Evolutionary conservation across 495 filamentous ascomycete species (phyloP), one percentile per base, ranked within the genome.

Genomic region (Penicillium ochrochloron): DNA sequence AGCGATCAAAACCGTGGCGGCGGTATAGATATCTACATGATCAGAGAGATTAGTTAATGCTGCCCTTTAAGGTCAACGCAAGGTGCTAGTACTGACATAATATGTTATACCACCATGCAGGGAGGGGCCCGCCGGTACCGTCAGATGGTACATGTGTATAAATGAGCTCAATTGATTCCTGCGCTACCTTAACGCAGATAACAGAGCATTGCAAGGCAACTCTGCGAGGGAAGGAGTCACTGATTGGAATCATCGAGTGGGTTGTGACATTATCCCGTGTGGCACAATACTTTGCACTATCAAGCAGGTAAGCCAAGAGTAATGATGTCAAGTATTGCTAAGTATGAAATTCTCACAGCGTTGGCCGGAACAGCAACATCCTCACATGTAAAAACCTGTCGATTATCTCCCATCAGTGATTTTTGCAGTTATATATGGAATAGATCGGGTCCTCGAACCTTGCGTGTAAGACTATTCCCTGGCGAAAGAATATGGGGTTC

Each of bases 61-160:
- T 12, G 33, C 6, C 17, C 23, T n/a, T 10, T 3, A 1, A 2
- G 4, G 2, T 25, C 2, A 21, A 14, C 7, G n/a, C 1, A 12
- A 14, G 52, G 7, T n/a, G 27, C 2, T 1, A 31, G 21, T 29
- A 60, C 75, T 60, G 31, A 79, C 75, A 80, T 2, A 78, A 71
- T 35, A 78, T 76, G 10, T 78, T 78, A 53, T 78, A 76, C 77
- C 77, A 80, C 75, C 76, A 80, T 1, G 76, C 76, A 7, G 77
- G 76, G 39, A 80, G 64, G 0, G 73, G 72, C 14, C 75, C 77
- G n/a, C 73, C 69, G 0, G 70, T 74, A 1, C 72, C 75, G 54
- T 80, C 72, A 1, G 61, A 33, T 5, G 75, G 75, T 6, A 78
- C 67, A 48, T 80, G 76, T 9, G 60, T 61, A 52, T 78, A 63